Evolutionary conservation across 176 grass and related monocot species (phyloP), one percentile per base, ranked within the genome.

Genomic region (Aegilops umbellulata): DNA sequence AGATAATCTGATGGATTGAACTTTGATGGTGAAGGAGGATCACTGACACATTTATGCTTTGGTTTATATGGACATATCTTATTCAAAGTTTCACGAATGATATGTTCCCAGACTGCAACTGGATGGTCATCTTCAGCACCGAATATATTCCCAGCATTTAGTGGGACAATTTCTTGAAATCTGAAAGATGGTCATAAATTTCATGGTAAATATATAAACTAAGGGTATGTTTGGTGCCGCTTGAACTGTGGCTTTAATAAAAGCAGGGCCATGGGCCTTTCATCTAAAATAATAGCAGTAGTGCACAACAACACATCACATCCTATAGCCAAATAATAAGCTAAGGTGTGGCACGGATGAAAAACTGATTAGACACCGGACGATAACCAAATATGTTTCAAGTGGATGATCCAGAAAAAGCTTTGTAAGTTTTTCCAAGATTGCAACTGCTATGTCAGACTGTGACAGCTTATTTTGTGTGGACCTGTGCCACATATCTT

Each of bases 151-250:
- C 93, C 91, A 5, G 83, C 91, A 92, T 95, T 93, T 76, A 98
- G 72, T 63, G 95, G 93, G 83, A 98, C 88, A 78, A 95, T 90
- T 79, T 98, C 93, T 89, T 95, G 93, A 84, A 98, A 89, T 41
- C 95, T 98, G 93, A 88, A 86, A 90, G 75, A 57, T 65, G 39
- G 25, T 23, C 44, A 88, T 74, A 66, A 83, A 61, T 23, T 86
- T 27, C 10, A 89, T 69, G 27, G 80, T 82, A 74, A 88, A 67
- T 90, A 67, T 90, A 30, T 24, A 81, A 64, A 89, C 10, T 58
- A 64, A 44, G 53, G 49, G 44, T 22, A 76, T 55, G 9, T 76
- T 76, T 55, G 74, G 17, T 76, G 74, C 47, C 9, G 27, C 1
- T 46, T 46, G 24, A 74, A 74, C 72, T 30, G 26, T 76, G 25